These are phyloP conservation scores for Ascochyta rabiei DNA, from an alignment of 2,329 filamentous ascomycete species.

Conservation along the genomic window DNA sequence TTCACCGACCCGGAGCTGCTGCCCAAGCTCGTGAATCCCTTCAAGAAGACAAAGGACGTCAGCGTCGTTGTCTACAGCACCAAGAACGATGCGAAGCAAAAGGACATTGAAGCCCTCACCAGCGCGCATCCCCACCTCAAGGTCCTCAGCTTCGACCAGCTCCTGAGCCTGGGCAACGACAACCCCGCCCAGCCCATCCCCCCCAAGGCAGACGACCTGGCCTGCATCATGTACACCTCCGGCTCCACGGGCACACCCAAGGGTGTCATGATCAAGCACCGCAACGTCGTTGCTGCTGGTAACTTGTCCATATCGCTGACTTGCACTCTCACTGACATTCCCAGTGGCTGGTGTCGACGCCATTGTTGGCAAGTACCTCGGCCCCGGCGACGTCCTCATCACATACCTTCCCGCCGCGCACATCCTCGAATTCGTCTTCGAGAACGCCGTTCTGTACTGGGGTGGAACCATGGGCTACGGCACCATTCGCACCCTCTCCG, in stretches of 20 bases:
- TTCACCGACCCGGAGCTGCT: conserved; percentile 83
- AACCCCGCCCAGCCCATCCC: conserved; percentile 74
- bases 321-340: conserved; percentile 16
- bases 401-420: conserved; percentile 94
- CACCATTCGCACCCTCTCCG: conserved; percentile 85
- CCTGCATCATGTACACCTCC: conserved; percentile 83
- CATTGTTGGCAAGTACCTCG: conserved; percentile 78
- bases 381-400: conserved; percentile 77
- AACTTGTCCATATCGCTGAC: conserved; percentile 44
- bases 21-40: conserved; percentile 58
- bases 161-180: conserved; percentile 63
- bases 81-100: conserved; percentile 58
- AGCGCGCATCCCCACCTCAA: conserved; percentile 59
- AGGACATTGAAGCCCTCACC: conserved; percentile 61
- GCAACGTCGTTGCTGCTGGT: conserved; percentile 78
- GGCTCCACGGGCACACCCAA: conserved; percentile 90
- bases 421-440: conserved; percentile 95
- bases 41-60: conserved; percentile 62
- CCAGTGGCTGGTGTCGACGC: conserved; percentile 76
- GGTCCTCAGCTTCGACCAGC: conserved; percentile 62
- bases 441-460: conserved; percentile 87
- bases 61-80: conserved; percentile 65
- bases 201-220: conserved; percentile 76
- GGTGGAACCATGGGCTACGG: conserved; percentile 94
- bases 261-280: conserved; percentile 83